Conservation (phyloP, 108 stramenopile species). For the Poteriospumella lacustris region DNA sequence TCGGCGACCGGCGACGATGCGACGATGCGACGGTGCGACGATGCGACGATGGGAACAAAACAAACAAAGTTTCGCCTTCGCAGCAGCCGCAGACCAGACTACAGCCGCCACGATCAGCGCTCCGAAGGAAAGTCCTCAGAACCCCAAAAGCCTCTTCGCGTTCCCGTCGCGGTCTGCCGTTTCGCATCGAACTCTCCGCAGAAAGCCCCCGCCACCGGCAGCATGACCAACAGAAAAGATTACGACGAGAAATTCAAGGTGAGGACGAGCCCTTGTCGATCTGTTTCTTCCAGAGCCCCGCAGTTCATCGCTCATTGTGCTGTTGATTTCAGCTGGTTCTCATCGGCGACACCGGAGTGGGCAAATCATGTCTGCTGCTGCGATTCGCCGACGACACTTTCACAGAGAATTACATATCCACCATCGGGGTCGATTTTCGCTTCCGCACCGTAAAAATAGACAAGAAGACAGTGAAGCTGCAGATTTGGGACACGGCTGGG, state of each 20-base stretch:
- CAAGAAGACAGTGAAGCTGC: slow-evolving; percentile 79
- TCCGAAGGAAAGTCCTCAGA: too few relatives aligned
- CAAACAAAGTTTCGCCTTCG: too few relatives aligned
- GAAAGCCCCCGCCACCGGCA: too few relatives aligned
- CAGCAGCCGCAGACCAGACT: too few relatives aligned
- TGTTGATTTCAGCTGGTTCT: slow-evolving; percentile 82
- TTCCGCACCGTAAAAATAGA: slow-evolving; percentile 93
- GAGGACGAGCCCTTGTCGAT: background rate
- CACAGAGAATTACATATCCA: slow-evolving; percentile 95
- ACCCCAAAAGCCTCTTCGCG: too few relatives aligned
- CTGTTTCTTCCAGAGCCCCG: background rate
- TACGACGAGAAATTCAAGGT: background rate
- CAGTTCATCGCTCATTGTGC: background rate
- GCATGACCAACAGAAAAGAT: background rate
- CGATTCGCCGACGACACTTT: slow-evolving; percentile 98
- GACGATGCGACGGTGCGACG: too few relatives aligned
- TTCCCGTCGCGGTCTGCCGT: too few relatives aligned
- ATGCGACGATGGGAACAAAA: too few relatives aligned
- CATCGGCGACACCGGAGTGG: slow-evolving; percentile 97
- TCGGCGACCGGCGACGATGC: too few relatives aligned
- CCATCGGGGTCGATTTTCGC: slow-evolving; percentile 97
- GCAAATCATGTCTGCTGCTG: slow-evolving; percentile 92
- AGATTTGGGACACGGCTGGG: slow-evolving; percentile 66
- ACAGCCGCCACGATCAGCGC: too few relatives aligned
- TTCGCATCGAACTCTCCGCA: too few relatives aligned